Evolutionary conservation across 2,329 filamentous ascomycete species (phyloP).

Genomic region (Chrysoporthe puriensis): DNA sequence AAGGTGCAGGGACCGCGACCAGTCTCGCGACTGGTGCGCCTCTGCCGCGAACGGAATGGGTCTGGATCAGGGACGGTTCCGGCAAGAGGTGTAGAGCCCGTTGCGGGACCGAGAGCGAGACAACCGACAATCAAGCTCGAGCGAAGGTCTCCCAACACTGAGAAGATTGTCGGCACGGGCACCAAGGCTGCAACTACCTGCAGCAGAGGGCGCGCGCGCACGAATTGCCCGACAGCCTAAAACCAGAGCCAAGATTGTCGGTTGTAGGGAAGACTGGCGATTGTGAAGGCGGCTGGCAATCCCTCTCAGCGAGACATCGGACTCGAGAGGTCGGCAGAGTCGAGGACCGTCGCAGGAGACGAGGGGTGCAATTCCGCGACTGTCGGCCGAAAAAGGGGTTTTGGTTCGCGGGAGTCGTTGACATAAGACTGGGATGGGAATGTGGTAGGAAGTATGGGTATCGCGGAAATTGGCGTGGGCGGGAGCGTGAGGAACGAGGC

Average conservation of each 20-base stretch:
- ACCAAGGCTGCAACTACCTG: conserved; percentile 23
- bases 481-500: conserved; percentile 10
- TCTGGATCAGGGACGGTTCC: conserved; percentile 25
- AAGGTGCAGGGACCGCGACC: conserved; percentile 55
- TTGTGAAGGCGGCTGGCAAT: conserved; percentile 2
- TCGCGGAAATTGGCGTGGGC: conserved; percentile 21
- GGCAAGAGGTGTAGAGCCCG: conserved; percentile 15
- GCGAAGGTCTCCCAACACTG: conserved; percentile 28
- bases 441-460: conserved; percentile 25
- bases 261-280: conserved; percentile 10
- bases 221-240: conserved; percentile 13
- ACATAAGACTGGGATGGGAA: conserved; percentile 24
- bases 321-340: neutral
- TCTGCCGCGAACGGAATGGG: conserved; percentile 45
- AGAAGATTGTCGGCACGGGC: conserved; percentile 29
- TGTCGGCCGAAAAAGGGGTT: conserved; percentile 22
- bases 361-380: conserved; percentile 20
- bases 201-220: conserved; percentile 12
- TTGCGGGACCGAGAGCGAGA: conserved; percentile 30
- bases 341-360: conserved; percentile 16
- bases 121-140: conserved; percentile 28
- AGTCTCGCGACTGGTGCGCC: conserved; percentile 65
- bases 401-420: conserved; percentile 19
- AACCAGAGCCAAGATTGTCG: conserved; percentile 14
- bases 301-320: conserved; percentile 23